These are phyloP conservation scores for Ophiocordyceps polyrhachis-furcata DNA, from an alignment of 2,329 filamentous ascomycete species.

Conservation along the genomic window DNA sequence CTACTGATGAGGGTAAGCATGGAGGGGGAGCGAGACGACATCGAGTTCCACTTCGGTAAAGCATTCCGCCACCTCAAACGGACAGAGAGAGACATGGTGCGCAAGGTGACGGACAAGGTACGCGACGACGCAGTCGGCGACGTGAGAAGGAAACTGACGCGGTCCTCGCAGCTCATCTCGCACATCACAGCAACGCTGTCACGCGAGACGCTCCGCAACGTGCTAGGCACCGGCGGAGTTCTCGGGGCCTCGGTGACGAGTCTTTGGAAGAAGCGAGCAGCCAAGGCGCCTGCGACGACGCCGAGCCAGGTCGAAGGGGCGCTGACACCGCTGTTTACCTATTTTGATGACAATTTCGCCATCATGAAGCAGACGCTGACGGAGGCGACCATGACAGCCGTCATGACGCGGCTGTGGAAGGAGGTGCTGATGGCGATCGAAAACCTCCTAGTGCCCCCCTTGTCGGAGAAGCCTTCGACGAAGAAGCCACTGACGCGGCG, in stretches of 20 bases:
- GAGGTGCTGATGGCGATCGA: conserved; percentile 89
- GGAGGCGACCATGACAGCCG: conserved; percentile 88
- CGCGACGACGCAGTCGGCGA: neutral
- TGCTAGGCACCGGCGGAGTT: conserved; percentile 54
- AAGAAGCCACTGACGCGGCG: conserved; percentile 70
- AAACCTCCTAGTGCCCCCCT: conserved; percentile 70
- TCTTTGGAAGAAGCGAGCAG: conserved; percentile 42
- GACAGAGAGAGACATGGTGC: conserved; percentile 93
- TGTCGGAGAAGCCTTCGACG: conserved; percentile 83
- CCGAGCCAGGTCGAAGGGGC: conserved; percentile 62
- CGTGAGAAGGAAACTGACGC: conserved; percentile 3
- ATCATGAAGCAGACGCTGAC: conserved; percentile 98
- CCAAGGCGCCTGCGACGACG: conserved; percentile 38
- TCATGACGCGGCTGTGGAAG: conserved; percentile 97
- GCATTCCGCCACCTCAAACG: conserved; percentile 89
- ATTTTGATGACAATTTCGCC: conserved; percentile 97
- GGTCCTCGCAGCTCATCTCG: conserved; percentile 48
- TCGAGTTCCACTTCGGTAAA: conserved; percentile 96
- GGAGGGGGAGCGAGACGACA: conserved; percentile 96
- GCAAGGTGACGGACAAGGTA: conserved; percentile 95
- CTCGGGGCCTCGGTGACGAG: conserved; percentile 56
- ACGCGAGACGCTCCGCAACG: conserved; percentile 52
- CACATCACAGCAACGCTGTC: conserved; percentile 88
- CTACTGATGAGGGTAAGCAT: conserved; percentile 84
- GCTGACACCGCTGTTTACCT: conserved; percentile 68